These are phyloP conservation scores for Tetrahymena borealis DNA, from an alignment of 73 alveolate species.

Conservation along the genomic window DNA sequence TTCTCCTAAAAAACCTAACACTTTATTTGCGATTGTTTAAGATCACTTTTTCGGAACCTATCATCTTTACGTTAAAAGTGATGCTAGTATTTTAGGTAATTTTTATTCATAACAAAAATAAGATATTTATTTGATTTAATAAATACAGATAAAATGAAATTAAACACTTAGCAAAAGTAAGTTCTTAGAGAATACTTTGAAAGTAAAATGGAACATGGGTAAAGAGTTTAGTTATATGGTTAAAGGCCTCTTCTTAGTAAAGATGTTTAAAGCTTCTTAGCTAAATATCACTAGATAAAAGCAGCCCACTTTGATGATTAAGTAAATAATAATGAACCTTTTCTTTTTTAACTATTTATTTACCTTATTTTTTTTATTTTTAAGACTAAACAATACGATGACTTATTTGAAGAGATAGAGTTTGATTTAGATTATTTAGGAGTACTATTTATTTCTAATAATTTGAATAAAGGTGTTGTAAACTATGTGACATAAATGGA, in stretches of 20 bases:
- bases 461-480: not conserved
- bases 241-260: not conserved
- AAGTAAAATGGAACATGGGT: not conserved
- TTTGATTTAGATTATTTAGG: not conserved
- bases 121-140: not conserved
- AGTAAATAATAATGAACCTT: not conserved
- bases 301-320: not conserved
- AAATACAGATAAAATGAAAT: not conserved
- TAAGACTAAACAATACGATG: not conserved
- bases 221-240: not conserved
- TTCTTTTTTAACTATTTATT: not conserved
- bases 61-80: not conserved
- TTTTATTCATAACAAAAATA: not conserved
- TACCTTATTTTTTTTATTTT: not conserved
- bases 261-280: not conserved
- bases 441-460: not conserved
- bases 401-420: not conserved
- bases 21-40: not conserved
- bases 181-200: not conserved
- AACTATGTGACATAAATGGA: not conserved
- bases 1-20: not conserved
- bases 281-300: not conserved
- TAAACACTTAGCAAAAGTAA: not conserved
- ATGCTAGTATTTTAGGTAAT: not conserved
- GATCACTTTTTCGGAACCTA: not conserved